Evolutionary conservation across 1,284 basidiomycete species (phyloP).

Genomic region (Leccinum angustisporum): DNA sequence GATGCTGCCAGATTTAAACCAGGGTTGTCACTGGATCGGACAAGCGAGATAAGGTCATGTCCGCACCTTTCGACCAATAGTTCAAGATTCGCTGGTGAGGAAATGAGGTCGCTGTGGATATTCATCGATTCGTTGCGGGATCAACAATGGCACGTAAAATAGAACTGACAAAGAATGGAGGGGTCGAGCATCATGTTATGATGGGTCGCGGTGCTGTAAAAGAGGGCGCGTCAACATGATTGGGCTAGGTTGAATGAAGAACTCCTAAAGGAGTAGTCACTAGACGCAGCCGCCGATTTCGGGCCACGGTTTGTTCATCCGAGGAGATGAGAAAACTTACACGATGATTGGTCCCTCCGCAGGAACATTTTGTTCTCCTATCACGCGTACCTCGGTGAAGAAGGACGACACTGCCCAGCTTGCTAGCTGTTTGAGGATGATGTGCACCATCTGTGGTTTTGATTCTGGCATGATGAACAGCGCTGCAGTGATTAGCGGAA

Average conservation of each 20-base stretch:
- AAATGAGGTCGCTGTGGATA: conserved; percentile 64
- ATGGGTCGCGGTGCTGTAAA: conserved; percentile 76
- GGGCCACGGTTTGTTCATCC: conserved; percentile 4
- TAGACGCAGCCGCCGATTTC: neutral
- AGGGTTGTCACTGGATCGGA: conserved; percentile 11
- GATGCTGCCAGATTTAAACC: conserved; percentile 45
- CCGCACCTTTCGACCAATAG: conserved; percentile 87
- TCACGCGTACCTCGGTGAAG: conserved; percentile 82
- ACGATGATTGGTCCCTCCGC: conserved; percentile 83
- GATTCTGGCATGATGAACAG: conserved; percentile 28
- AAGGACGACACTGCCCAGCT: conserved; percentile 78
- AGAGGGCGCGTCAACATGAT: conserved; percentile 15
- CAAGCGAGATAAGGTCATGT: conserved; percentile 12
- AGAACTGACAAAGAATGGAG: conserved; percentile 68
- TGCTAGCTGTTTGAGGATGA: conserved; percentile 66
- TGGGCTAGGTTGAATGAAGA: neutral
- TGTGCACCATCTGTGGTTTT: conserved; percentile 51
- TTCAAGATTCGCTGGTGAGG: conserved; percentile 80
- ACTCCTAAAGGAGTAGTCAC: neutral
- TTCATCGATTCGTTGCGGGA: conserved; percentile 17
- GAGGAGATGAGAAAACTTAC: conserved; percentile 46
- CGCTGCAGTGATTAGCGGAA: conserved; percentile 9
- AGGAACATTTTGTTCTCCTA: conserved; percentile 86
- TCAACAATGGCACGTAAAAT: conserved; percentile 12
- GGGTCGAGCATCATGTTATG: conserved; percentile 94